Percentiles rank a stretch among this genome's conserved stretches.
Evolutionary conservation across 495 filamentous ascomycete species (phyloP).

Genomic region (Xylaria palmicola): DNA sequence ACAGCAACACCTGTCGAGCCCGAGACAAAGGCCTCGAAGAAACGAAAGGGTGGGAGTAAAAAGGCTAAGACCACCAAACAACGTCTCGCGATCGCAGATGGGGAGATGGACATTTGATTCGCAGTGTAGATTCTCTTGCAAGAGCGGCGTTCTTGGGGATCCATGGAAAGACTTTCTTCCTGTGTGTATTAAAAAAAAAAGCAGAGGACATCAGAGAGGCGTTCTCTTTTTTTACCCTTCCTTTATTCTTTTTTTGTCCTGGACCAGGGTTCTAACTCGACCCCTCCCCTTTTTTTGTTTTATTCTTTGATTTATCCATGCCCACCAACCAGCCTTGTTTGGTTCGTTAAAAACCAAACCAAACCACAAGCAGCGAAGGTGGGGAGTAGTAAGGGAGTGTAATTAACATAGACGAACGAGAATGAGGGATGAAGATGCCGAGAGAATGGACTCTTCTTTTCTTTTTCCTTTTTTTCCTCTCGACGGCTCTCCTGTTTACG

Average conservation of each 20-base stretch:
- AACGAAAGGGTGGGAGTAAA: constrained; percentile 63
- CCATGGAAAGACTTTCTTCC: constrained; percentile 6
- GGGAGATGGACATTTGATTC: constrained; percentile 50
- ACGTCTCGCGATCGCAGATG: constrained; percentile 82
- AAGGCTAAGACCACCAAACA: constrained; percentile 92
- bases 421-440: not conserved
- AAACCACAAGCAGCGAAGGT: no score
- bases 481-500: no score
- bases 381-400: no score
- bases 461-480: no score
- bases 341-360: no score
- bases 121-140: constrained; percentile 18
- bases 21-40: constrained; percentile 44
- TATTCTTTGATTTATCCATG: not conserved
- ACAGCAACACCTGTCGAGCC: constrained; percentile 73
- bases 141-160: constrained; percentile 6
- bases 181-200: constrained; percentile 18
- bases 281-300: not conserved
- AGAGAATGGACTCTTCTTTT: no score
- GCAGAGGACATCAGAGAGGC: constrained; percentile 16
- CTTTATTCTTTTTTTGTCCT: not conserved
- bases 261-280: not conserved
- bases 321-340: no score
- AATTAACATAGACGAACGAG: not conserved
- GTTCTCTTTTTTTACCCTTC: constrained; percentile 1